Evolutionary conservation across 352 stramenopile genomes (phyloP), one percentile per base, ranked within the genome.

Genomic region (Phytophthora pinifolia): DNA sequence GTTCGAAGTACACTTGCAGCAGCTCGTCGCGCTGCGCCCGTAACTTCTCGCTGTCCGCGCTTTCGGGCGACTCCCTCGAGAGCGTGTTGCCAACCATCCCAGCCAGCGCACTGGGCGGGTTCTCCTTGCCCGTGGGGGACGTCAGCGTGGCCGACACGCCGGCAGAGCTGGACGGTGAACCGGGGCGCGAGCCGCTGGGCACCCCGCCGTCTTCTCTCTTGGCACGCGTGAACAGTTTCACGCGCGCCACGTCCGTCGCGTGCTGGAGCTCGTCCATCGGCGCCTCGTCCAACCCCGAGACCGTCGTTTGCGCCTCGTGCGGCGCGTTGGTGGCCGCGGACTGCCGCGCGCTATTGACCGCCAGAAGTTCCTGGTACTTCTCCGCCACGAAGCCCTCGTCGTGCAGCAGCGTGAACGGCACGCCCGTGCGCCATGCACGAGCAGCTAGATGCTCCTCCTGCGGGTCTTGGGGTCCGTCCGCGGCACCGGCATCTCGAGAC

Each of bases 391-490:
- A 90, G 38, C 66, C 56, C 33, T 90, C 73, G 59, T 90, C 77
- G 47, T 86, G 71, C 25, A 90, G 67, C 65, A 87, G 67, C 50
- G 77, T 87, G 65, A 90, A 90, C 1, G 76, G 77, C 27, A 72
- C 64, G 22, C 79, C 75, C 17, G 83, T 73, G 20, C 67, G 72
- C 74, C 74, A 85, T 10, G 63, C 62, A 12, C 59, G 74, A 43
- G 60, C 46, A 25, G 45, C 37, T n/a, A 65, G 33, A 8, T 22
- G 38, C 27, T 65, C 51, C n/a, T 67, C 53, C 22, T 62, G 60
- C 33, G 14, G 43, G 14, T 27, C 46, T 10, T 35, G 8, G 13
- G 38, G 32, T 2, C 22, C n/a, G 6, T 53, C n/a, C 27, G 32
- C 35, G 20, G 27, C 43, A 34, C 34, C 34, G 20, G 46, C 47